Base-by-base conservation (phyloP, 2,329 filamentous ascomycete genomes). In the Rhinocladiella similis region DNA sequence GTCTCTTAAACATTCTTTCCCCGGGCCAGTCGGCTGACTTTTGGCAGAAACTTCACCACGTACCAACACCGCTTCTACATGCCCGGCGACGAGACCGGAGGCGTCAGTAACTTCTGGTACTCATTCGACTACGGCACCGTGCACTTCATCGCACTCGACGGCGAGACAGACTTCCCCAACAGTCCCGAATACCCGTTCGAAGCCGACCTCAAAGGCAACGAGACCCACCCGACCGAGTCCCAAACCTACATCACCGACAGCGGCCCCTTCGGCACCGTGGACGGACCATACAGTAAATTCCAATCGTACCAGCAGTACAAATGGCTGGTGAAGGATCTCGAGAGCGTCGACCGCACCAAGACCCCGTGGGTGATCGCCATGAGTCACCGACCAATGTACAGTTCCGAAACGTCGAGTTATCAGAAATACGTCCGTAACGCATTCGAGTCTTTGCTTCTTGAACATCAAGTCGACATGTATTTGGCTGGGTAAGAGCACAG, bases 111-210 rank as follows among this genome's bases (percentile, higher is more conserved):
- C 71, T 77, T 80, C 63, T 81, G 79, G 79, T 81, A 81, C 68
- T 79, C 75, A 1, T 81, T 80, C 62, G 78, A 81, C 69, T 80
- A 81, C 60, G 79, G 79, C 20, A 69, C 80, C n/a, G 78, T 75
- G 1, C 79, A 81, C 64, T 81, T 81, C 56, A 68, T 81, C 59
- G 68, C 73, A 16, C 66, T 81, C 25, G 70, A 80, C 47, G 72
- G 70, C 16, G 79, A 81, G 65, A 81, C 79, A 36, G 79, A 81
- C 65, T 80, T 75, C 60, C 72, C 77, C 46, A 69, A 78, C 65
- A 76, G 72, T 57, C 79, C 79, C 6, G 71, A 75, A 47, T 77
- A 66, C 65, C 71, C 76, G 10, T 80, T 80, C 58, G 66, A 70
- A 3, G 68, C 70, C 3, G 77, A 80, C 33, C 57, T 76, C 48